phyloP scores from a whole-genome alignment of 148 eudicot genomes.

The Rhododendron molle region DNA sequence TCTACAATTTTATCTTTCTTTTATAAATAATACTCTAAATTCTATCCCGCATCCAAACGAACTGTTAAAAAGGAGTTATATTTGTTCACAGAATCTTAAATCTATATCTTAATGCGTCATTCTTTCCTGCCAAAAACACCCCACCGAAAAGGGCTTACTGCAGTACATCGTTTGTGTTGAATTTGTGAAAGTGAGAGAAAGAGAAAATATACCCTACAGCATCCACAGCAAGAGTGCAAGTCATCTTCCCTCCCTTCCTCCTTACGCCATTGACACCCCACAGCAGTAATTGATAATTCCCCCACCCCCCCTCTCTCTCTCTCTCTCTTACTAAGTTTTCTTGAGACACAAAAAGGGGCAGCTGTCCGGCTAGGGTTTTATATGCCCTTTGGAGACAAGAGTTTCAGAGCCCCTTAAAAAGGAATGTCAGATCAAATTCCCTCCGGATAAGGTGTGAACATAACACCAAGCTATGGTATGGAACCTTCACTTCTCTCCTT shows the following conservation, averaged over 20 bases:
- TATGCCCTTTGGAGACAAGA: neutral
- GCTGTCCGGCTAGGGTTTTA: slow-evolving; percentile 11
- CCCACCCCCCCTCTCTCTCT: neutral
- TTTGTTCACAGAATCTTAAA: neutral
- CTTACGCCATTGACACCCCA: slow-evolving; percentile 11
- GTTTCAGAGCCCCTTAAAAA: slow-evolving; percentile 9
- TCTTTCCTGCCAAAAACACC: neutral
- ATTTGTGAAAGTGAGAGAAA: neutral
- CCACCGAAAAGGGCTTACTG: neutral
- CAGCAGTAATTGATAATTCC: neutral
- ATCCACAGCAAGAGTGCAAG: neutral
- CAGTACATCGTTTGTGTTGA: neutral
- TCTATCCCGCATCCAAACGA: no score
- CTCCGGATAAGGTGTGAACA: neutral
- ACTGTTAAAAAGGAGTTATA: neutral
- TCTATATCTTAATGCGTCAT: neutral
- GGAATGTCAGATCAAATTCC: slow-evolving; percentile 4
- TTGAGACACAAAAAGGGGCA: neutral
- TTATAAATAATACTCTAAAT: no score
- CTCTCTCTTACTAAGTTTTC: neutral
- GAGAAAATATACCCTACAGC: neutral
- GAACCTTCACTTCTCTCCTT: slow-evolving; percentile 4
- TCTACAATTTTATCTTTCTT: no score
- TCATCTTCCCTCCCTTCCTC: neutral
- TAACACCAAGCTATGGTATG: neutral